These are phyloP conservation scores for Keithomyces neogunnii DNA, from an alignment of 2,329 filamentous ascomycete species.

Conservation along the genomic window DNA sequence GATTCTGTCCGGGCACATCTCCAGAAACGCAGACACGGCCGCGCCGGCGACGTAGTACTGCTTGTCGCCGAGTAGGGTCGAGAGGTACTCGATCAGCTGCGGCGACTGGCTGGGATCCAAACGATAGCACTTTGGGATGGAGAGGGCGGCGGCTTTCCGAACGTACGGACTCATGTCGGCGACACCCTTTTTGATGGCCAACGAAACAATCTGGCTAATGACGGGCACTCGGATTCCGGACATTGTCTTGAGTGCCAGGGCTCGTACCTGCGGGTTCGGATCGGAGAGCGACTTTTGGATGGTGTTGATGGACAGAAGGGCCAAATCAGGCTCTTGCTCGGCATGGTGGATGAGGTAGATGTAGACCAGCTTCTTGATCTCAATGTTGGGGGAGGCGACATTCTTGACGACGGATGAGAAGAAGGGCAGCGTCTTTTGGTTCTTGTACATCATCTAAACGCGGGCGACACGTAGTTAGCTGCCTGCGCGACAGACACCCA, in stretches of 20 bases:
- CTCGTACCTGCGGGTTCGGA: conserved; percentile 79
- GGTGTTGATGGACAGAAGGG: conserved; percentile 93
- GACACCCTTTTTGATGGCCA: conserved; percentile 89
- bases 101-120: conserved; percentile 80
- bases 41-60: conserved; percentile 97
- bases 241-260: conserved; percentile 92
- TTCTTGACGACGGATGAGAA: conserved; percentile 99
- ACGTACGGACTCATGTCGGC: conserved; percentile 94
- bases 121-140: conserved; percentile 92
- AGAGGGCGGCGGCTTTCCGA: conserved; percentile 82
- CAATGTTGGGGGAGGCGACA: conserved; percentile 84
- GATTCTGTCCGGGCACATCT: conserved; percentile 78
- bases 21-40: conserved; percentile 80
- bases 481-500: neutral
- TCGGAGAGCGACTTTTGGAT: conserved; percentile 97
- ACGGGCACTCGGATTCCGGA: conserved; percentile 94
- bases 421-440: conserved; percentile 80
- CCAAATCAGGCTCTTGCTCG: conserved; percentile 90
- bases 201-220: conserved; percentile 92
- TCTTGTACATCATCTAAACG: conserved; percentile 83
- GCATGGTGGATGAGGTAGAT: conserved; percentile 97
- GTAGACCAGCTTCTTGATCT: conserved; percentile 97
- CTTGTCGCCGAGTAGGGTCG: conserved; percentile 72
- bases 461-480: neutral
- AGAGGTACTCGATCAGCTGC: conserved; percentile 75